phyloP scores from a whole-genome alignment of 148 eudicot genomes.

The Rhododendron henanense region DNA sequence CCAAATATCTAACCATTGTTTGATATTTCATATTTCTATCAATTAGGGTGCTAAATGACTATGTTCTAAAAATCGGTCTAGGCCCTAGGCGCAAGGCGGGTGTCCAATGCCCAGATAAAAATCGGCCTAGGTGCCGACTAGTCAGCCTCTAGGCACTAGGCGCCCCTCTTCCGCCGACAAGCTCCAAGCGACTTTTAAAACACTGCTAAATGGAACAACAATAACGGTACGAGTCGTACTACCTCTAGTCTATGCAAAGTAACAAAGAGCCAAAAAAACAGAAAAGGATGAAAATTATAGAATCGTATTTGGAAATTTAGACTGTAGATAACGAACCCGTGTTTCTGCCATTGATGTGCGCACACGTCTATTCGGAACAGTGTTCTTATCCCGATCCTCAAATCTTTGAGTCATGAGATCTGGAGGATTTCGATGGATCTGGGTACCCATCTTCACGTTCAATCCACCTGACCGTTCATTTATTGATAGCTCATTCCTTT shows the following conservation, averaged over 20 bases:
- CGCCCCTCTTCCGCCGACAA: too few species aligned
- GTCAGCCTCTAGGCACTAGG: too few species aligned
- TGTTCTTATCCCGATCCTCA: constrained; percentile 67
- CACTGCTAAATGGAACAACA: background rate
- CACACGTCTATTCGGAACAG: constrained; percentile 64
- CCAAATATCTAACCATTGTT: background rate
- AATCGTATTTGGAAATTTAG: background rate
- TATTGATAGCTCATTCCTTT: constrained; percentile 30
- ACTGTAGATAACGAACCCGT: constrained; percentile 52
- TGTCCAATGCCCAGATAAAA: too few species aligned
- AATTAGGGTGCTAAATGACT: background rate
- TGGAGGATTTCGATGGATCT: constrained; percentile 52
- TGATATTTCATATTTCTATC: background rate
- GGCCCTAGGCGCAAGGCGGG: too few species aligned
- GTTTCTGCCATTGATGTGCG: constrained; percentile 80
- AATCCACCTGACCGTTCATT: constrained; percentile 62
- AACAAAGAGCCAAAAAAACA: background rate
- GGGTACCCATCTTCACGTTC: constrained; percentile 62
- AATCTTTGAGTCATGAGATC: constrained; percentile 53
- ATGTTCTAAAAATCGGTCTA: too few species aligned
- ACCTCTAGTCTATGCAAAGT: background rate
- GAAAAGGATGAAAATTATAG: background rate
- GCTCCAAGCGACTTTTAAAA: too few species aligned
- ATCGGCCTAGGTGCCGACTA: too few species aligned
- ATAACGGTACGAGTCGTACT: background rate